Evolutionary conservation across 192 early-diverging fungal genomes (phyloP).

Genomic region (Gigaspora rosea): DNA sequence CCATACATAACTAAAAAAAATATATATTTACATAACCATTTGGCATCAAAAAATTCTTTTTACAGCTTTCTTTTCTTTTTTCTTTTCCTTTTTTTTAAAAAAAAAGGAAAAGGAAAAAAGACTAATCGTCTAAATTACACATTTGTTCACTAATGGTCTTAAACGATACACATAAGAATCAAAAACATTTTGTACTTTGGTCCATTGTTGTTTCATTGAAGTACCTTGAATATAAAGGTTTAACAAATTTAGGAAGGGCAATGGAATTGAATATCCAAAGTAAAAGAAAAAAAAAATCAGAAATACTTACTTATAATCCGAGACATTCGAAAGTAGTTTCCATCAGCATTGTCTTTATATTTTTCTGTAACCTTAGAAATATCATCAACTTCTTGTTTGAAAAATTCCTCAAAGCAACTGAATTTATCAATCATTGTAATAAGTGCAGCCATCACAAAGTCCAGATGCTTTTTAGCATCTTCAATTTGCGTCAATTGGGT

Average conservation of each 20-base stretch:
- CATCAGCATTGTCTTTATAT: neutral
- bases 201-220: conserved; percentile 3
- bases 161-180: neutral
- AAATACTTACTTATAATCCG: neutral
- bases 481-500: conserved; percentile 4
- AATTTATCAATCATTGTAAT: neutral
- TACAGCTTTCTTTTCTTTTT: no score
- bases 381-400: neutral
- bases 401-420: neutral
- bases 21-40: no score
- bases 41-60: no score
- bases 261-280: no score
- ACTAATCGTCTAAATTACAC: no score
- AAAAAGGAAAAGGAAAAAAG: no score
- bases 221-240: neutral
- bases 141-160: neutral
- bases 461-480: no score
- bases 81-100: no score
- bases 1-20: no score
- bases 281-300: no score
- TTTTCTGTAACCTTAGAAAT: neutral
- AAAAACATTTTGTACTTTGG: neutral
- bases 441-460: neutral
- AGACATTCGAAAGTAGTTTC: neutral
- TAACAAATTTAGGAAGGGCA: no score